Conservation (phyloP, 805 yeast species). For the Candida multigemmis region DNA sequence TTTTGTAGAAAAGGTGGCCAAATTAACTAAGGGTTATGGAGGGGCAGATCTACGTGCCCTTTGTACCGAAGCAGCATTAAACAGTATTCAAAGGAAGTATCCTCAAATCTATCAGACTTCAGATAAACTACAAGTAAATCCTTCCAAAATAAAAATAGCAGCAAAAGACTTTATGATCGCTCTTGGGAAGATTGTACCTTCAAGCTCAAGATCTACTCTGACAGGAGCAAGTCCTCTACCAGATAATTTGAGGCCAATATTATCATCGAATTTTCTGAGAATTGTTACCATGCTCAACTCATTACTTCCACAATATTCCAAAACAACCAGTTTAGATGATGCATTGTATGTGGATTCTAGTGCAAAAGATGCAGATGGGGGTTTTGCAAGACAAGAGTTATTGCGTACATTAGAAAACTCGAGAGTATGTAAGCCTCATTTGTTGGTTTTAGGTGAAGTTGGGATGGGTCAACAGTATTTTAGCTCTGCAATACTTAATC, state of each 20-base stretch:
- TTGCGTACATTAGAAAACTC: slow-evolving; percentile 40
- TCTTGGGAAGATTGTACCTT: slow-evolving; percentile 79
- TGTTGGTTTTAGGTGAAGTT: slow-evolving; percentile 59
- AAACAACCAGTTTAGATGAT: slow-evolving; percentile 54
- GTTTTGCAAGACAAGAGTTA: slow-evolving; percentile 62
- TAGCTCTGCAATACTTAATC: slow-evolving; percentile 71
- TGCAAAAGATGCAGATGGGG: slow-evolving; percentile 49
- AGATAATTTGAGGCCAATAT: slow-evolving; percentile 53
- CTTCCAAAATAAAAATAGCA: slow-evolving; percentile 58
- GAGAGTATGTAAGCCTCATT: slow-evolving; percentile 73
- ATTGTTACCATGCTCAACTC: slow-evolving; percentile 48
- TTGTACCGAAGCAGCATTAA: slow-evolving; percentile 92
- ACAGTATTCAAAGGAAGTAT: slow-evolving; percentile 81
- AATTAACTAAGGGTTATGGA: slow-evolving; percentile 89
- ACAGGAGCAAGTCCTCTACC: slow-evolving; percentile 75
- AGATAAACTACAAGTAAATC: slow-evolving; percentile 68
- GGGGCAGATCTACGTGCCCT: slow-evolving; percentile 95
- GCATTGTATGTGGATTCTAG: slow-evolving; percentile 56
- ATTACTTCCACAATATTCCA: slow-evolving; percentile 29
- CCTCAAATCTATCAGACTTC: slow-evolving; percentile 84
- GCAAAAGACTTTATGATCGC: slow-evolving; percentile 85
- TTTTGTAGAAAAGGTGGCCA: slow-evolving; percentile 62
- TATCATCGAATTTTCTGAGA: slow-evolving; percentile 40
- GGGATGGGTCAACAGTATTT: slow-evolving; percentile 88
- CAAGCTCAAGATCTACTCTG: slow-evolving; percentile 80